Base-by-base conservation (phyloP, 169 alveolate genomes). In the Condylostoma magnum region DNA sequence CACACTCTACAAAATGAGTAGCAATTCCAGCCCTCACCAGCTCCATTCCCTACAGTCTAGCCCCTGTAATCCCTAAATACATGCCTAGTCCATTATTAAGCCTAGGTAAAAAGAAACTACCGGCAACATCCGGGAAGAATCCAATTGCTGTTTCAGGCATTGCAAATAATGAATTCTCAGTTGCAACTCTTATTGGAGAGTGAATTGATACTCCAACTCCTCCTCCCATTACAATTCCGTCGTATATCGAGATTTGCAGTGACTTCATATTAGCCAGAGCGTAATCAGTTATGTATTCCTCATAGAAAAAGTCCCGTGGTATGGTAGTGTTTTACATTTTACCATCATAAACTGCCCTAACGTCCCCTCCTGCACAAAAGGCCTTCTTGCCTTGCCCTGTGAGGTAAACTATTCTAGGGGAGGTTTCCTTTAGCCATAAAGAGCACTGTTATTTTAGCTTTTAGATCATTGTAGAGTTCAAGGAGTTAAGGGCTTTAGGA, bases 131-230 rank as follows among this genome's bases (percentile, higher is more conserved):
- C 22, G 97, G 92, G 63, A 90, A 91, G 48, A 88, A 83, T 37
- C 96, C 97, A 30, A 94, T 87, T 36, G 78, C 86, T n/a, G 92
- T 83, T 77, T 94, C 97, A 12, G 97, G 97, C 97, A 94, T 94
- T 0, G 97, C 95, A 57, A 82, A 90, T 18, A 85, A 77, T n/a
- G 95, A 80, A 6, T 83, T 88, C 57, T 91, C 95, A 25, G 97
- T 91, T 5, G 95, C 94, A 20, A 94, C 74, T 69, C 95, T 80
- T 15, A 85, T 79, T 3, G 90, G 90, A 43, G 94, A 85, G 79
- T 90, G 91, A n/a, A 78, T 71, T 47, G 95, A 86, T 33, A 94
- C 75, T 22, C 97, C 97, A 38, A 88, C 95, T 30, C 97, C 97
- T 25, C 96, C 96, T 43, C 97, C 97, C 95, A 92, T 87, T n/a